Percentiles rank a stretch among this genome's conserved stretches.
phyloP scores from a whole-genome alignment of 1,139 yeast species.

The Diutina catenulata region DNA sequence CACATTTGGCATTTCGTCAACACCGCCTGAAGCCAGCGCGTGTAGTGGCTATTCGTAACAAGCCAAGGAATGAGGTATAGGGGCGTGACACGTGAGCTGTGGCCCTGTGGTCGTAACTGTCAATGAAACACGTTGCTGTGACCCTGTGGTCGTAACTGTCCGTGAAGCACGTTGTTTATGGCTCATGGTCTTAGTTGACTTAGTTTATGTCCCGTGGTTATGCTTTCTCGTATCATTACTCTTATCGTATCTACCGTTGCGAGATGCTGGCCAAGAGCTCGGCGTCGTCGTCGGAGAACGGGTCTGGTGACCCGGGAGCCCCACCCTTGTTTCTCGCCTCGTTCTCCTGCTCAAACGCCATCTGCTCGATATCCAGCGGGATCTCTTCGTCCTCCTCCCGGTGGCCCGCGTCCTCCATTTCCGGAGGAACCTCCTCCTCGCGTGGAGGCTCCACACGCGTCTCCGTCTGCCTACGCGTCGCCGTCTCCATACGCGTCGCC shows the following conservation, averaged over 20 bases:
- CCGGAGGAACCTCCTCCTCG: neutral
- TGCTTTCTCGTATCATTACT: neutral
- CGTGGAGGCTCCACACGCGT: neutral
- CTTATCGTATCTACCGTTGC: neutral
- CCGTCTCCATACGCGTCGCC: neutral
- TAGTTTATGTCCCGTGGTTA: no score
- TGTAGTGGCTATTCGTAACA: no score
- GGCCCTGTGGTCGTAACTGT: neutral
- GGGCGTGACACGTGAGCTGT: neutral
- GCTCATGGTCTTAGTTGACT: neutral
- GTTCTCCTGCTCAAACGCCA: neutral
- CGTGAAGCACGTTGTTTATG: neutral
- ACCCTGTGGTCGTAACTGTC: neutral
- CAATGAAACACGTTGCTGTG: neutral
- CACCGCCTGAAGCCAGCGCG: no score
- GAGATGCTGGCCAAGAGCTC: neutral
- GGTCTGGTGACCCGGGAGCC: neutral
- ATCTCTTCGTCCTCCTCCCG: neutral
- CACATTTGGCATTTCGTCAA: no score
- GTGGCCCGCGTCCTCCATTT: neutral
- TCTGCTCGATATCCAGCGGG: neutral
- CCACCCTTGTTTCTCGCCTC: neutral
- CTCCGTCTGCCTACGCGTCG: neutral
- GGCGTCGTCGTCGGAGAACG: slow-evolving; percentile 1
- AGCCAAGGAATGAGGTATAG: no score